Conservation (phyloP, 1,284 basidiomycete species). For the Fomitopsis pinicola region DNA sequence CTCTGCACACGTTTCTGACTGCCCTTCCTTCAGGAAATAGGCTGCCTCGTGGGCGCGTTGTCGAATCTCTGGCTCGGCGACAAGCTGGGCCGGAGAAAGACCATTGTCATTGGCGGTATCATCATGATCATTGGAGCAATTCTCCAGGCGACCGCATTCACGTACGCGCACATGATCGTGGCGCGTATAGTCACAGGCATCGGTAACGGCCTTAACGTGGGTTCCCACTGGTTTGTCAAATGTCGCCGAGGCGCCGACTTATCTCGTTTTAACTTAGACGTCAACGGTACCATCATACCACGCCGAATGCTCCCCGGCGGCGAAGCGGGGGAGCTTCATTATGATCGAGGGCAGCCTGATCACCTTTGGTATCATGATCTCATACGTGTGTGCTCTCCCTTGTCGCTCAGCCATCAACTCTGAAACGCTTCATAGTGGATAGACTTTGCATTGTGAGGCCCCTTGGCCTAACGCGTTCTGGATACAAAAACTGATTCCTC, state of each 20-base stretch:
- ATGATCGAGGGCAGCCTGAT: constrained; percentile 69
- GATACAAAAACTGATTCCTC: constrained; percentile 1
- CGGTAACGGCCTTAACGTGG: constrained; percentile 65
- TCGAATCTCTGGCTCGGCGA: constrained; percentile 54
- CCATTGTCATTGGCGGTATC: constrained; percentile 46
- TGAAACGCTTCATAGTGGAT: constrained; percentile 40
- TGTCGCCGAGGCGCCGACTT: neutral
- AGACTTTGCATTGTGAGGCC: constrained; percentile 51
- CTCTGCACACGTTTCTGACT: neutral
- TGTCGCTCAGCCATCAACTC: neutral
- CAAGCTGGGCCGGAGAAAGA: constrained; percentile 45
- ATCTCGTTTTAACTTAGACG: constrained; percentile 39
- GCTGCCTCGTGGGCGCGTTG: constrained; percentile 47
- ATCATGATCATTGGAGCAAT: constrained; percentile 66
- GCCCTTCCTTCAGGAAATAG: constrained; percentile 39
- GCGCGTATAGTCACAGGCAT: constrained; percentile 61
- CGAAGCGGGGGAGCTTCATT: constrained; percentile 59
- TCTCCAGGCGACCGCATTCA: constrained; percentile 50
- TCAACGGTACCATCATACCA: constrained; percentile 63
- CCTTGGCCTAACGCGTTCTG: neutral
- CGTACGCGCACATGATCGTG: constrained; percentile 54
- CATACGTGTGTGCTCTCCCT: constrained; percentile 37
- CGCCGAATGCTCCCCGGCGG: constrained; percentile 60
- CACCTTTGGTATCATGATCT: constrained; percentile 67
- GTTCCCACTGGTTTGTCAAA: constrained; percentile 12